These are phyloP conservation scores for Nemania sp. DNA, from an alignment of 2,329 filamentous ascomycete genomes.

Conservation along the genomic window DNA sequence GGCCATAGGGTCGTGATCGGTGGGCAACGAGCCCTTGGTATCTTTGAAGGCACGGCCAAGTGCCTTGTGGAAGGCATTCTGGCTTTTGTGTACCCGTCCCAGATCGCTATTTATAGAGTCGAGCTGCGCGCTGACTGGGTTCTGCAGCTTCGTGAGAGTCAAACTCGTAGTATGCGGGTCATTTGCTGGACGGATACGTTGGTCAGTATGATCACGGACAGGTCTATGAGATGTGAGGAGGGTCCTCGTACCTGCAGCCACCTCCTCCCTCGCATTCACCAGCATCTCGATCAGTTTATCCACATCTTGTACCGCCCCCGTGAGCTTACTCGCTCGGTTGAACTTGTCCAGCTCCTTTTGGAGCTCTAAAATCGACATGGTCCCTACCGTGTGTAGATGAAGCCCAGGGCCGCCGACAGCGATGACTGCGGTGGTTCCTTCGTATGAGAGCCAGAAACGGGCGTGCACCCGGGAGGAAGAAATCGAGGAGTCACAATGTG, in stretches of 20 bases:
- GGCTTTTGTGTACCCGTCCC: conserved; percentile 79
- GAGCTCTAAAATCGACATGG: conserved; percentile 57
- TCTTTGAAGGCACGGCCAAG: conserved; percentile 80
- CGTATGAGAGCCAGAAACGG: too few relatives aligned
- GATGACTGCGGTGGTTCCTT: too few relatives aligned
- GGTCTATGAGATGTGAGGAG: neutral
- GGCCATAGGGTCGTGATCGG: conserved; percentile 78
- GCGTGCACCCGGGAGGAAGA: too few relatives aligned
- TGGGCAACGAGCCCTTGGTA: conserved; percentile 69
- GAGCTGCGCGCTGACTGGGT: conserved; percentile 78
- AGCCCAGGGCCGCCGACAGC: too few relatives aligned
- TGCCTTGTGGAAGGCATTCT: conserved; percentile 82
- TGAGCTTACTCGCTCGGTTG: conserved; percentile 68
- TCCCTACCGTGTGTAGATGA: neutral
- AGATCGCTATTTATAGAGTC: conserved; percentile 79
- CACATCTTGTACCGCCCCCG: conserved; percentile 74
- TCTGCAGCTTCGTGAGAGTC: conserved; percentile 82
- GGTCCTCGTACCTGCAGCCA: conserved; percentile 65
- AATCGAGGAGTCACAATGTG: too few relatives aligned
- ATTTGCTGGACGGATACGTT: conserved; percentile 44
- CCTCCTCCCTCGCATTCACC: conserved; percentile 69
- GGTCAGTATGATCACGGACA: too few relatives aligned
- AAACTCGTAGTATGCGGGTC: conserved; percentile 73
- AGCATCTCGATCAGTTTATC: conserved; percentile 82
- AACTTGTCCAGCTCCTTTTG: conserved; percentile 76